Base-by-base conservation (phyloP, 495 filamentous ascomycete genomes). In the Aspergillus leporis region DNA sequence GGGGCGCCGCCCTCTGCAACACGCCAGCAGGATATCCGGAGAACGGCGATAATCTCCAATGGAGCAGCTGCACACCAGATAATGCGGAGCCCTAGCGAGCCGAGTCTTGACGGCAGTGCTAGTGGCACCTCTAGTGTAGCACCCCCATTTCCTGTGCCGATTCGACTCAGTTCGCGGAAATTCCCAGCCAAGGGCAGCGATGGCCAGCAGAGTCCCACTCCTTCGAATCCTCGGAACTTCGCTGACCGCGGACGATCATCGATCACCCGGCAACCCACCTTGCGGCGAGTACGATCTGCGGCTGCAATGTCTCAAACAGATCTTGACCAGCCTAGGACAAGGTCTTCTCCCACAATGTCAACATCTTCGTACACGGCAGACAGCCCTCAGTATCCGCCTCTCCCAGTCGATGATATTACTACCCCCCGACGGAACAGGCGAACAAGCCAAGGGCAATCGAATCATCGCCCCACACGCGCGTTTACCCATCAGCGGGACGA, bases 61-160 rank as follows among this genome's bases (percentile, higher is more conserved):
- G 91, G 90, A 31, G 85, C 90, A 45, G 82, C 81, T 48, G 85
- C 85, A 6, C 90, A 96, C 62, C 79, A 86, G 18, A 76, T 66
- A 57, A 75, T 73, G 47, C 87, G 89, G 38, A 96, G 88, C 67
- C 89, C 91, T 1, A 95, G 91, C 61, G 75, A 91, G 25, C 79
- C 85, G 61, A 78, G 89, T 80, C 62, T 79, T 62, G 69, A 80
- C 16, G 81, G 84, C 58, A 81, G 73, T 61, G 76, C 64, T 50
- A 65, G 61, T 55, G 66, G 64, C 23, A 56, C 59, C 31, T 75
- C 74, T 31, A 73, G 67, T 40, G 70, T 78, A 56, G 73, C 77
- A 31, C 91, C 91, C 22, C 91, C 91, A 8, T 96, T 96, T 78
- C 92, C 95, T 0, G 93, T 98, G 9, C 94, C 94, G 4, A 89